Conservation (phyloP, 2,329 filamentous ascomycete species). For the Talaromyces sp. region DNA sequence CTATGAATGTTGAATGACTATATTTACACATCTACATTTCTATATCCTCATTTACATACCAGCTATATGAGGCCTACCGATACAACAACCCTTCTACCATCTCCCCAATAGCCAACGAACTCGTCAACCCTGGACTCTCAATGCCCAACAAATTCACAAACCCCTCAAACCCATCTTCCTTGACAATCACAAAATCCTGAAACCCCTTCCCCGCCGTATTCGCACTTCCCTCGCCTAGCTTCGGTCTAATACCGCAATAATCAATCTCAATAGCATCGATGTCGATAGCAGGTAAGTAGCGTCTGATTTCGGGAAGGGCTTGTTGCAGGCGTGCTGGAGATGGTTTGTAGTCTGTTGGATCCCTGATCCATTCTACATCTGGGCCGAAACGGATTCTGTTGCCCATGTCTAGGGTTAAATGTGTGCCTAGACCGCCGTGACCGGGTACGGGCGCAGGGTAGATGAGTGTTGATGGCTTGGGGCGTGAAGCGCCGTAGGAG, state of each 20-base stretch:
- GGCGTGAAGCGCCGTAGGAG: constrained; percentile 67
- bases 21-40: neutral
- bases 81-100: constrained; percentile 58
- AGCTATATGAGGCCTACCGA: neutral
- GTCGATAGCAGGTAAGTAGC: constrained; percentile 76
- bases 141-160: constrained; percentile 92
- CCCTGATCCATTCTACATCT: constrained; percentile 88
- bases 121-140: constrained; percentile 89
- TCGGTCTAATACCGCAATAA: constrained; percentile 90
- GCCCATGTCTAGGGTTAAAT: constrained; percentile 84
- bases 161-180: constrained; percentile 73
- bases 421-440: constrained; percentile 84
- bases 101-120: constrained; percentile 79
- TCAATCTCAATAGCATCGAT: constrained; percentile 67
- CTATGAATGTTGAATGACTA: neutral
- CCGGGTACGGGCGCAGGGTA: constrained; percentile 86
- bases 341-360: constrained; percentile 67
- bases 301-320: constrained; percentile 71
- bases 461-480: constrained; percentile 69
- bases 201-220: constrained; percentile 61
- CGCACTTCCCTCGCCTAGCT: constrained; percentile 66
- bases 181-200: constrained; percentile 77
- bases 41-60: neutral
- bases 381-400: constrained; percentile 88
- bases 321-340: constrained; percentile 61